Conservation (phyloP, 805 yeast genomes). For the Metschnikowia henanensis region DNA sequence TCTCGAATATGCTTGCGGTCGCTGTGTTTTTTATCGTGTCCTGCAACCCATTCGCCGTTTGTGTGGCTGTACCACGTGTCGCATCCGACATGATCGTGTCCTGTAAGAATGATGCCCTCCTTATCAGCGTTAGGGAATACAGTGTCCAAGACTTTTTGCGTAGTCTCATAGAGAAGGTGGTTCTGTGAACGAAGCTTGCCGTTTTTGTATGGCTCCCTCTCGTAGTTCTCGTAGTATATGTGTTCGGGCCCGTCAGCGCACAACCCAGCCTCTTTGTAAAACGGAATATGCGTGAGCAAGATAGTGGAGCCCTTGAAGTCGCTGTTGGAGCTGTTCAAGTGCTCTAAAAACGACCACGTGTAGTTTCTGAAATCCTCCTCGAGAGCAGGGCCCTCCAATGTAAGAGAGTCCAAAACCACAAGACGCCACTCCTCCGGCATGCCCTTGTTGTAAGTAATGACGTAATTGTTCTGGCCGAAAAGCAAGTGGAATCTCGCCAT, state of each 20-base stretch:
- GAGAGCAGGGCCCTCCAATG: slow-evolving; percentile 87
- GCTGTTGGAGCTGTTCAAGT: slow-evolving; percentile 48
- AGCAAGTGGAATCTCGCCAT: slow-evolving; percentile 71
- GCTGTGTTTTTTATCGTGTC: slow-evolving; percentile 35
- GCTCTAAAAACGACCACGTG: slow-evolving; percentile 73
- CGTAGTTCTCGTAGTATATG: slow-evolving; percentile 47
- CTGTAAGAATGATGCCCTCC: slow-evolving; percentile 83
- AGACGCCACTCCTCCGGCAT: slow-evolving; percentile 78
- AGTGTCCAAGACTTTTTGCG: slow-evolving; percentile 68
- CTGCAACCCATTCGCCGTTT: slow-evolving; percentile 59
- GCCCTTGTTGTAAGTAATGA: slow-evolving; percentile 65
- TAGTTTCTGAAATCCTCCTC: slow-evolving; percentile 66
- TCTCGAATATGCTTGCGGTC: slow-evolving; percentile 56
- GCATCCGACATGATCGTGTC: slow-evolving; percentile 98
- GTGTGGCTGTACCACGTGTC: slow-evolving; percentile 57
- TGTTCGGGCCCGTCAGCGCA: slow-evolving; percentile 84
- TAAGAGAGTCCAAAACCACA: slow-evolving; percentile 81
- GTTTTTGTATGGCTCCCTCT: slow-evolving; percentile 64
- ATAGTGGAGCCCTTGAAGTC: slow-evolving; percentile 75
- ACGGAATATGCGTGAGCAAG: slow-evolving; percentile 85
- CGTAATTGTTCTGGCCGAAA: slow-evolving; percentile 86
- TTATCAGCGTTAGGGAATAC: slow-evolving; percentile 61
- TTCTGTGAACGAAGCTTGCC: slow-evolving; percentile 82
- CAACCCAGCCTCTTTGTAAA: slow-evolving; percentile 76
- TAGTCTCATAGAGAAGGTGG: slow-evolving; percentile 66